Evolutionary conservation across 2,329 filamentous ascomycete genomes (phyloP), one percentile per base, ranked within the genome.

Genomic region (Colletotrichum lentis): DNA sequence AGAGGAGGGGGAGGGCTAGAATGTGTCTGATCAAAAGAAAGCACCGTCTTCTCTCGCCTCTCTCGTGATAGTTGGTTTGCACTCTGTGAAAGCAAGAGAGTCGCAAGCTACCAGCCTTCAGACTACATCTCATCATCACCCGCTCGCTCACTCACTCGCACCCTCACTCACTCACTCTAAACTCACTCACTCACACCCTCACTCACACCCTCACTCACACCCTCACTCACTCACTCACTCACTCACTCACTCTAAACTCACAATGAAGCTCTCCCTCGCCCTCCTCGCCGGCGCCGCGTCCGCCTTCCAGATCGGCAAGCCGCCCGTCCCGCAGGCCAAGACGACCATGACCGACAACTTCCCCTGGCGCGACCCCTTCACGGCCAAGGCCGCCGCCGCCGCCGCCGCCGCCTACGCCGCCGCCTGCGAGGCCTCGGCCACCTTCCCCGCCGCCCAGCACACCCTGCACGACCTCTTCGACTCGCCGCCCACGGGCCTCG

Each of bases 381-480:
- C 69, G 5, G 58, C 72, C 52, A 54, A 58, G 12, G 69, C 71
- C 14, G 49, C 70, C 24, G 70, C 73, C 43, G 69, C 73, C 39
- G 69, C 71, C 12, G 46, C 69, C 24, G 70, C 73, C 43, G 69
- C 73, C 39, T 82, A 80, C 70, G 70, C 74, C 3, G 64, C 78
- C 7, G 58, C 73, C 18, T 84, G 82, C 73, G 74, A 77, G 37
- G 74, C 74, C 22, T 71, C 74, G 43, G 69, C 68, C 56, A 77
- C 74, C 20, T 82, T 84, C 72, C 20, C 69, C 4, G 82, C 80
- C 3, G 67, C 70, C 8, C 80, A 84, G 73, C 82, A 77, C 73
- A 79, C 80, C 49, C 80, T 84, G 39, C 78, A 82, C 69, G 79
- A 83, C 71, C 76, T 84, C 37, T 75, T 75, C 62, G 72, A 77